Evolutionary conservation across 768 basidiomycete species (phyloP).

Genomic region (Chlorophyllum brunneum): DNA sequence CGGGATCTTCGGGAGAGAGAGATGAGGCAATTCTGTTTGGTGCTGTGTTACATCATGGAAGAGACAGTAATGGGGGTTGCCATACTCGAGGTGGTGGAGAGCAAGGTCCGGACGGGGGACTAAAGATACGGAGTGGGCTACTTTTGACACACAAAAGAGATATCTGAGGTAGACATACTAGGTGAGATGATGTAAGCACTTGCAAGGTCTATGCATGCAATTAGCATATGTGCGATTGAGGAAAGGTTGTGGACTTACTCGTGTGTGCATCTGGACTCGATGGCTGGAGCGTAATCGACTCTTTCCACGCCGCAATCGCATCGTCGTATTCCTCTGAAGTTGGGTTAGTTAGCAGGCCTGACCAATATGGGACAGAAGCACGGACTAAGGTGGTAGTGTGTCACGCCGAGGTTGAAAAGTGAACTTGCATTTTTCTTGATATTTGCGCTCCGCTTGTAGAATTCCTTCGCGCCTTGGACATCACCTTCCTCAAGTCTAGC

Average conservation of each 20-base stretch:
- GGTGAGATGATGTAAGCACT: slow-evolving; percentile 85
- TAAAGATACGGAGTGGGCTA: slow-evolving; percentile 10
- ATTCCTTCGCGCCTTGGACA: slow-evolving; percentile 68
- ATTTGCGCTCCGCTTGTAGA: slow-evolving; percentile 76
- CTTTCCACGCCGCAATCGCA: slow-evolving; percentile 84
- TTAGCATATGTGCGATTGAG: slow-evolving; percentile 4
- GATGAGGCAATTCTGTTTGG: slow-evolving; percentile 68
- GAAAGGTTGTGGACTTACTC: slow-evolving; percentile 45
- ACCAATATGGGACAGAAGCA: slow-evolving; percentile 12
- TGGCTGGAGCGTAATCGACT: slow-evolving; percentile 77
- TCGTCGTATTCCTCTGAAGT: slow-evolving; percentile 79
- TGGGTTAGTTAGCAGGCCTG: slow-evolving; percentile 6
- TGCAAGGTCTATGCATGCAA: slow-evolving; percentile 60
- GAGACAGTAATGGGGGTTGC: slow-evolving; percentile 23
- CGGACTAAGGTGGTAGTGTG: slow-evolving; percentile 85
- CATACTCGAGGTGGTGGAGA: slow-evolving; percentile 76
- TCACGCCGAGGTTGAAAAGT: slow-evolving; percentile 85
- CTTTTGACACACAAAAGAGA: slow-evolving; percentile 9
- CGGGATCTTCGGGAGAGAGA: slow-evolving; percentile 85
- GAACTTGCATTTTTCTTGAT: slow-evolving; percentile 78
- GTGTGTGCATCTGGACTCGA: slow-evolving; percentile 85
- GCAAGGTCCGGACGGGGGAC: slow-evolving; percentile 83
- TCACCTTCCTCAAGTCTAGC: slow-evolving; percentile 85
- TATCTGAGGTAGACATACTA: slow-evolving; percentile 22
- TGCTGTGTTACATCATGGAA: slow-evolving; percentile 17